Conservation (phyloP, 2,329 filamentous ascomycete genomes). For the Coleophoma cylindrospora region DNA sequence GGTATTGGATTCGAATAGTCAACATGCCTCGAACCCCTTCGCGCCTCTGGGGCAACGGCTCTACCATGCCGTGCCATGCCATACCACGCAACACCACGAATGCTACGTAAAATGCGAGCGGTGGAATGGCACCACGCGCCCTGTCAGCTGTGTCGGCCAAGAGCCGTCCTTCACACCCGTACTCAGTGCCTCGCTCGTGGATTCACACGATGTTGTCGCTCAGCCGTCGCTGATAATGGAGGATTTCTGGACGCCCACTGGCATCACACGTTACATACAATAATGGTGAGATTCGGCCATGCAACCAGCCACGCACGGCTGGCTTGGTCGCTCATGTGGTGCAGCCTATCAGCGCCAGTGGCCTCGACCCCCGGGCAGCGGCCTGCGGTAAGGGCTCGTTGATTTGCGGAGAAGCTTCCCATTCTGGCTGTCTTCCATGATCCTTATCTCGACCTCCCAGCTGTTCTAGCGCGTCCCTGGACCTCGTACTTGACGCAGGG, state of each 20-base stretch:
- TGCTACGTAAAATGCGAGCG: too few species aligned
- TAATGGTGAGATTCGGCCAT: not conserved
- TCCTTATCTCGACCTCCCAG: not conserved
- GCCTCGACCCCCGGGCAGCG: not conserved
- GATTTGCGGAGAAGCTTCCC: conserved; percentile 1
- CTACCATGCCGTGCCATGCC: not conserved
- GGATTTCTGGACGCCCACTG: not conserved
- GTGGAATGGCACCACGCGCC: not conserved
- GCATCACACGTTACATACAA: conserved; percentile 1
- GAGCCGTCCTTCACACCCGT: too few species aligned
- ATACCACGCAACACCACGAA: not conserved
- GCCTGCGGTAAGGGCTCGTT: not conserved
- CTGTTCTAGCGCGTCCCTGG: too few species aligned
- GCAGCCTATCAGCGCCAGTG: not conserved
- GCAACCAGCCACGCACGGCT: not conserved
- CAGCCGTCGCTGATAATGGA: not conserved
- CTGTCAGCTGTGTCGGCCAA: not conserved
- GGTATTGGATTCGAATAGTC: too few species aligned
- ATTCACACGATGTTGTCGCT: not conserved
- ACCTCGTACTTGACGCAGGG: too few species aligned
- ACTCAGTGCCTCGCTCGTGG: not conserved
- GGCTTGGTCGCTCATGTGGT: not conserved
- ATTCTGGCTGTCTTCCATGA: not conserved
- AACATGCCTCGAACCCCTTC: too few species aligned
- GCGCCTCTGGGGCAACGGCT: too few species aligned